These are phyloP conservation scores for Saturnispora silvae DNA, from an alignment of 805 yeast species.

Conservation along the genomic window DNA sequence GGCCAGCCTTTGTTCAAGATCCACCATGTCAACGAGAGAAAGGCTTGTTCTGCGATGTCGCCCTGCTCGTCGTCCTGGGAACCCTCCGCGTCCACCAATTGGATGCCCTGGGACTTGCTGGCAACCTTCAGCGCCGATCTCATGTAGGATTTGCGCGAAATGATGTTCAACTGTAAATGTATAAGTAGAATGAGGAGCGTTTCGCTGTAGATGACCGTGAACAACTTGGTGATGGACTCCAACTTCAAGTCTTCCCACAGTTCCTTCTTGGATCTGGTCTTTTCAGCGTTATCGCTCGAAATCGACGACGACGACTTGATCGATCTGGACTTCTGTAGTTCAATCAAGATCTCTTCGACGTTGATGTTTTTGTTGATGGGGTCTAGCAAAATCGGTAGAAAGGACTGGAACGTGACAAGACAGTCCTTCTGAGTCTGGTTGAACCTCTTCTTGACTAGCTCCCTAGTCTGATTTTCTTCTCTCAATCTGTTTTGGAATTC, in stretches of 20 bases:
- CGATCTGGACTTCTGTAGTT: constrained; percentile 39
- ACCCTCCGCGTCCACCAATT: constrained; percentile 17
- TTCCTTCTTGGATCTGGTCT: constrained; percentile 26
- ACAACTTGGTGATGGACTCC: constrained; percentile 59
- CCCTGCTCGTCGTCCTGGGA: constrained; percentile 23
- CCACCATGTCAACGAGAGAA: constrained; percentile 90
- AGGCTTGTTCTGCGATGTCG: constrained; percentile 61
- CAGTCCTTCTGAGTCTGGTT: constrained; percentile 91
- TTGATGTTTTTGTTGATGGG: constrained; percentile 54
- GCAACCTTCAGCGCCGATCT: constrained; percentile 69
- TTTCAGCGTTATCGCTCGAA: not conserved
- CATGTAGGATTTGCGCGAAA: constrained; percentile 79
- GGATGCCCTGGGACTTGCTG: constrained; percentile 31
- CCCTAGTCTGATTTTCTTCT: constrained; percentile 50
- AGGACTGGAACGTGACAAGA: constrained; percentile 68
- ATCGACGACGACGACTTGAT: constrained; percentile 10
- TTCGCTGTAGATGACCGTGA: constrained; percentile 59
- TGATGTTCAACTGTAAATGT: constrained; percentile 74
- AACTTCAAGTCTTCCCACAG: constrained; percentile 79
- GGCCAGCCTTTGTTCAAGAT: constrained; percentile 78
- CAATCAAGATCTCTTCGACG: constrained; percentile 63
- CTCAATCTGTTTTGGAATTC: constrained; percentile 42
- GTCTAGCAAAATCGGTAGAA: constrained; percentile 63
- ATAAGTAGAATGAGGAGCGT: constrained; percentile 68
- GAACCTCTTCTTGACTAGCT: constrained; percentile 70